These are phyloP conservation scores for Dryas octopetala DNA, from an alignment of 306 rosid species.

Conservation along the genomic window DNA sequence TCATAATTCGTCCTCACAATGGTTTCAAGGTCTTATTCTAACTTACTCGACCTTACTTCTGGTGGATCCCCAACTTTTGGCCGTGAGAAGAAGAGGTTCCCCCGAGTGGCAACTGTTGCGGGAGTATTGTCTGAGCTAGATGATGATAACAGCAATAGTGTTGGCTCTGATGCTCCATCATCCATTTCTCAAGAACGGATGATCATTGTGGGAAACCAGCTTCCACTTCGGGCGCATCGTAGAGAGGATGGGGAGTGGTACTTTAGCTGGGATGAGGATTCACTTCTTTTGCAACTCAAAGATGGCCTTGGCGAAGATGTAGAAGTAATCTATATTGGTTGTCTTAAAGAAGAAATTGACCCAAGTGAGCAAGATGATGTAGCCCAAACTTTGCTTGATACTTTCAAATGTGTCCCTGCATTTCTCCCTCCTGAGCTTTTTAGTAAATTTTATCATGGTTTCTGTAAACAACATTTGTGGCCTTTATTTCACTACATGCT, in stretches of 20 bases:
- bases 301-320: slow-evolving; percentile 89
- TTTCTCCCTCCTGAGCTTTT: slow-evolving; percentile 78
- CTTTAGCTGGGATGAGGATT: slow-evolving; percentile 85
- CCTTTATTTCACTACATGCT: slow-evolving; percentile 93
- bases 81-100: slow-evolving; percentile 76
- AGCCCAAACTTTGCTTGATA: slow-evolving; percentile 74
- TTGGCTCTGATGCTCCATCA: slow-evolving; percentile 79
- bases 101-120: slow-evolving; percentile 78
- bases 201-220: slow-evolving; percentile 88
- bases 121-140: slow-evolving; percentile 84
- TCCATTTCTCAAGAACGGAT: slow-evolving; percentile 72
- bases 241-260: slow-evolving; percentile 57
- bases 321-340: slow-evolving; percentile 77
- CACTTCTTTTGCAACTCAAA: slow-evolving; percentile 83
- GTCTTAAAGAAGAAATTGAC: slow-evolving; percentile 74
- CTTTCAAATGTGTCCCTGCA: slow-evolving; percentile 77
- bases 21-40: slow-evolving; percentile 92
- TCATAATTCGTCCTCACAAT: slow-evolving; percentile 22
- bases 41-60: slow-evolving; percentile 76
- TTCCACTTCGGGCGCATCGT: slow-evolving; percentile 56
- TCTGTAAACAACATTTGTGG: slow-evolving; percentile 88
- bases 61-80: slow-evolving; percentile 59
- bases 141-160: slow-evolving; percentile 63
- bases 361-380: slow-evolving; percentile 74
- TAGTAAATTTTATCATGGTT: slow-evolving; percentile 83